Percentiles rank a stretch among this genome's conserved stretches.
These are phyloP conservation scores for Vaccinium myrtillus DNA, from an alignment of 148 eudicot species.

Conservation along the genomic window DNA sequence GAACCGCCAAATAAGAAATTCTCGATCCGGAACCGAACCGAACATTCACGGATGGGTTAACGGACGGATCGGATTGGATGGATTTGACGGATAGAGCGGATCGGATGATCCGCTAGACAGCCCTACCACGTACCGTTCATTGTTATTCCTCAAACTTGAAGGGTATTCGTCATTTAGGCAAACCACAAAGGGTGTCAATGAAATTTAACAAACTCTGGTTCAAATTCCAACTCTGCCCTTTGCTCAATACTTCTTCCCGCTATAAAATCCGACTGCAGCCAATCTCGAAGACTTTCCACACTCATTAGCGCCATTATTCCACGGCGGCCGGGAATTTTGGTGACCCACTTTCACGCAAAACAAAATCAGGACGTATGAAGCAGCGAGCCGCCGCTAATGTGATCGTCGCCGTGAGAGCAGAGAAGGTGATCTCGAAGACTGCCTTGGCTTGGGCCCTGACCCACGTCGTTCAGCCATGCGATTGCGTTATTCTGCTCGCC, in stretches of 20 bases:
- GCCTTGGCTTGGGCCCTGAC: slow-evolving; percentile 83
- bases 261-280: background rate
- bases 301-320: background rate
- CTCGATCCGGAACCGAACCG: too few species aligned
- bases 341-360: slow-evolving; percentile 29
- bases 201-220: background rate
- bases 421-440: slow-evolving; percentile 53
- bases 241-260: background rate
- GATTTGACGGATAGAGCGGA: too few species aligned
- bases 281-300: background rate
- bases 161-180: background rate
- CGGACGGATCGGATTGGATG: too few species aligned
- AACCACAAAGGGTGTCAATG: background rate
- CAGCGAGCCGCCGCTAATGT: slow-evolving; percentile 40
- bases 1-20: too few species aligned
- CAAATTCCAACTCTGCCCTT: background rate
- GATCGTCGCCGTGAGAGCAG: slow-evolving; percentile 82
- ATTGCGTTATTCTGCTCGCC: slow-evolving; percentile 74
- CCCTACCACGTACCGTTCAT: too few species aligned
- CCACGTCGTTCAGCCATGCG: slow-evolving; percentile 73
- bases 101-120: too few species aligned
- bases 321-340: background rate
- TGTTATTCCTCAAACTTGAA: too few species aligned
- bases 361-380: background rate
- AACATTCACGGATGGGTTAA: too few species aligned